Evolutionary conservation across 257 asterid genomes (phyloP).

Genomic region (Solanum pinnatisectum): DNA sequence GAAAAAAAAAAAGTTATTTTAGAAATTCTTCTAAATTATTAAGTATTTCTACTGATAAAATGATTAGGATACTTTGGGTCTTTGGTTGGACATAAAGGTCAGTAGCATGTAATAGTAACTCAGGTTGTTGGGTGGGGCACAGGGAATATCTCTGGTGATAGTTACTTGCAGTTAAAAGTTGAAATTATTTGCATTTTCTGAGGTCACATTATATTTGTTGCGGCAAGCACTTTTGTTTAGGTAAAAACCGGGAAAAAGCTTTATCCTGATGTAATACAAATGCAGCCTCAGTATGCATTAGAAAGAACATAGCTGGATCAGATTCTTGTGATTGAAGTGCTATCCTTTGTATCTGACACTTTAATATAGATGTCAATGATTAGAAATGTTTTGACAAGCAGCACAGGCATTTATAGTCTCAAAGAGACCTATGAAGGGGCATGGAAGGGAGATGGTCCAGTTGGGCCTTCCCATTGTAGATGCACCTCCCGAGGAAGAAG

Average conservation of each 20-base stretch:
- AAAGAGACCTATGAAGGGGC: slow-evolving; percentile 78
- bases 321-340: background rate
- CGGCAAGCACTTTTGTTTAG: background rate
- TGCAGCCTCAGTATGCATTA: background rate
- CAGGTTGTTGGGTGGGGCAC: background rate
- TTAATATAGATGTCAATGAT: slow-evolving; percentile 3
- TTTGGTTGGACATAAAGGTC: background rate
- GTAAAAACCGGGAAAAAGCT: background rate
- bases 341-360: background rate
- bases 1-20: background rate
- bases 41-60: background rate
- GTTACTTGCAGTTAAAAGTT: background rate
- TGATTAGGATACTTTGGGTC: background rate
- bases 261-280: background rate
- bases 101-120: background rate
- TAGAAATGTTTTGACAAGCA: slow-evolving; percentile 21
- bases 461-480: slow-evolving; percentile 62
- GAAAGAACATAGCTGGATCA: background rate
- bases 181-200: background rate
- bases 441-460: slow-evolving; percentile 91
- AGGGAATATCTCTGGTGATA: background rate
- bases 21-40: background rate
- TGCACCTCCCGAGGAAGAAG: slow-evolving; percentile 51
- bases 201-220: background rate
- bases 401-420: slow-evolving; percentile 61